Evolutionary conservation across 2,329 filamentous ascomycete species (phyloP).

Genomic region (Sporothrix mexicana): DNA sequence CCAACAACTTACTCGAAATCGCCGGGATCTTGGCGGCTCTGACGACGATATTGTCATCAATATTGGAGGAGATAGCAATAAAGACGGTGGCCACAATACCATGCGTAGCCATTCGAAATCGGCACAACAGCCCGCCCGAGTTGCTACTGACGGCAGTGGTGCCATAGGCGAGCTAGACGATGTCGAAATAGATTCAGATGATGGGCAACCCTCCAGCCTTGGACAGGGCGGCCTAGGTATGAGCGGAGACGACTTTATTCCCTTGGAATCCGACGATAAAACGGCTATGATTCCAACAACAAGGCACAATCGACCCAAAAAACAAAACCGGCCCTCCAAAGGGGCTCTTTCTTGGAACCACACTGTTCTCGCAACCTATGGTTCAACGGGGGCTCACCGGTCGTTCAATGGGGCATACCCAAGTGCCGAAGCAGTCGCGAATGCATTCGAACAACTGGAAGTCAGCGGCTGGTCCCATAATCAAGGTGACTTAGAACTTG

Average conservation of each 20-base stretch:
- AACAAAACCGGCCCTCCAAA: constrained; percentile 22
- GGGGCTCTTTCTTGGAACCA: not conserved
- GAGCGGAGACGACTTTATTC: constrained; percentile 61
- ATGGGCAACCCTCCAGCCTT: constrained; percentile 67
- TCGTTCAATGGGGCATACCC: constrained; percentile 45
- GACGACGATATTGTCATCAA: constrained; percentile 48
- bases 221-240: constrained; percentile 70
- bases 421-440: constrained; percentile 50
- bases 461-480: constrained; percentile 78
- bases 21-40: constrained; percentile 53
- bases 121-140: constrained; percentile 41
- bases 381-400: not conserved
- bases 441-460: constrained; percentile 73
- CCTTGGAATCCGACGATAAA: constrained; percentile 55
- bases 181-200: constrained; percentile 60
- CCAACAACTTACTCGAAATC: constrained; percentile 41
- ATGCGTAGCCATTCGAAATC: not conserved
- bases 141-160: constrained; percentile 43
- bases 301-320: not conserved
- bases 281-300: constrained; percentile 23
- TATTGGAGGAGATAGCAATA: not conserved
- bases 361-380: not conserved
- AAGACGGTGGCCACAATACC: not conserved
- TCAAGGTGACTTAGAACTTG: constrained; percentile 47
- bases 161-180: not conserved